Conservation (phyloP, 1,284 basidiomycete genomes). For the Leccinum griseonigrum region DNA sequence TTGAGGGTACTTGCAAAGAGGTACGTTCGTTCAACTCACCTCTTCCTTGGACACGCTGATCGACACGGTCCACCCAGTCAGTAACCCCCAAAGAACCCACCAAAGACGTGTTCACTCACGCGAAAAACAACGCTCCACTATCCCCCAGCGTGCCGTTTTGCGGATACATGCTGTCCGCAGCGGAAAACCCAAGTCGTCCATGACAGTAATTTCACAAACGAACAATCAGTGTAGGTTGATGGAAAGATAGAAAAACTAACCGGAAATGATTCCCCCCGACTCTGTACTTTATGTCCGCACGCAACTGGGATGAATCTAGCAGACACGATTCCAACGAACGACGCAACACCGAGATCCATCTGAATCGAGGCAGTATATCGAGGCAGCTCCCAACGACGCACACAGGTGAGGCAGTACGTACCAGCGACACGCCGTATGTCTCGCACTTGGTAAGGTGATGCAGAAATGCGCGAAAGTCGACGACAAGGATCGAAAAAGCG, state of each 20-base stretch:
- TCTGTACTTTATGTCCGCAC: no score
- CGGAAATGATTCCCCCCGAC: slow-evolving; percentile 68
- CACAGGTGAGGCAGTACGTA: no score
- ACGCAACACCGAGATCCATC: no score
- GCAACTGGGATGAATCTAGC: no score
- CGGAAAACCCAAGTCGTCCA: neutral
- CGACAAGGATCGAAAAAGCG: no score
- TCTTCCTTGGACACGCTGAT: slow-evolving; percentile 61
- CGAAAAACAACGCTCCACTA: slow-evolving; percentile 62
- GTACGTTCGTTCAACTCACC: slow-evolving; percentile 25
- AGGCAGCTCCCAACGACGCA: no score
- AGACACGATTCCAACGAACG: no score
- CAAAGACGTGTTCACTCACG: slow-evolving; percentile 40
- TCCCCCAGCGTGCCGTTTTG: slow-evolving; percentile 58
- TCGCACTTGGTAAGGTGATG: no score
- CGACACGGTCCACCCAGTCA: neutral
- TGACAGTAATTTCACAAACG: neutral
- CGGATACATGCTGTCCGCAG: slow-evolving; percentile 43
- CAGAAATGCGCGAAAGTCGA: no score
- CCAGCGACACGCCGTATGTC: no score
- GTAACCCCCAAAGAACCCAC: neutral
- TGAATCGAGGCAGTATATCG: no score
- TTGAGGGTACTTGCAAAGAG: neutral
- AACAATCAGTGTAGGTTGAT: neutral
- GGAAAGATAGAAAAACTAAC: slow-evolving; percentile 26